Conservation (phyloP, 352 stramenopile genomes). For the Pythium chondricola region DNA sequence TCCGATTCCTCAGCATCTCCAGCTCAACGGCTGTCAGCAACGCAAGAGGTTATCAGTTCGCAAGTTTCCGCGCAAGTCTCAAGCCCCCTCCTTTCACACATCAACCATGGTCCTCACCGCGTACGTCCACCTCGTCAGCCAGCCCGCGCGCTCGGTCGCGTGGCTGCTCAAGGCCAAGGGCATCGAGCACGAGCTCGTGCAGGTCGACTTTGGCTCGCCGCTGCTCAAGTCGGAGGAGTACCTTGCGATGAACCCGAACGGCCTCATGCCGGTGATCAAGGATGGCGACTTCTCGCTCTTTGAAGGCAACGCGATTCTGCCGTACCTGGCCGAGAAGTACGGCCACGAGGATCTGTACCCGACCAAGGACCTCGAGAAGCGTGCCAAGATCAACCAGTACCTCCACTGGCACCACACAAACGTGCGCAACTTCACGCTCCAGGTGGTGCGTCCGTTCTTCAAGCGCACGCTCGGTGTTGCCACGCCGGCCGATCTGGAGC, state of each 20-base stretch:
- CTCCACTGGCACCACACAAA: conserved; percentile 70
- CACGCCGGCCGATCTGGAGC: conserved; percentile 9
- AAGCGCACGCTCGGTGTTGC: conserved; percentile 2
- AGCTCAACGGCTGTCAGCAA: too few relatives aligned
- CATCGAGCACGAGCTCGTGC: conserved; percentile 35
- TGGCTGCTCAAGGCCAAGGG: conserved; percentile 44
- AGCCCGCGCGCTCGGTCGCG: conserved; percentile 19
- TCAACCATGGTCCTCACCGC: conserved; percentile 16
- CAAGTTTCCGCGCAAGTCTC: conserved; percentile 2
- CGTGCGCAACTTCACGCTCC: conserved; percentile 33
- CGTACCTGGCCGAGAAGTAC: conserved; percentile 45
- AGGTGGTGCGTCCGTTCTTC: conserved; percentile 34
- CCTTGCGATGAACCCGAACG: conserved; percentile 46
- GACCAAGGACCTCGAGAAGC: conserved; percentile 28
- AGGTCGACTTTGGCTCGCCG: background rate
- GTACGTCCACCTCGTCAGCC: conserved; percentile 18
- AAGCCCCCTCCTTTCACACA: background rate
- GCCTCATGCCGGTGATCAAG: conserved; percentile 39
- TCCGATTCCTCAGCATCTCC: too few relatives aligned
- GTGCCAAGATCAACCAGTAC: conserved; percentile 57
- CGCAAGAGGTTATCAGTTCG: conserved; percentile 7
- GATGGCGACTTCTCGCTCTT: conserved; percentile 51
- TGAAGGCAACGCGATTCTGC: conserved; percentile 46
- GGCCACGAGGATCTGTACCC: conserved; percentile 45
- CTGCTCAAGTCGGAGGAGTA: conserved; percentile 30